Percentiles rank a stretch among this genome's conserved stretches.
phyloP scores from a whole-genome alignment of 257 asterid species.

The Striga asiatica region DNA sequence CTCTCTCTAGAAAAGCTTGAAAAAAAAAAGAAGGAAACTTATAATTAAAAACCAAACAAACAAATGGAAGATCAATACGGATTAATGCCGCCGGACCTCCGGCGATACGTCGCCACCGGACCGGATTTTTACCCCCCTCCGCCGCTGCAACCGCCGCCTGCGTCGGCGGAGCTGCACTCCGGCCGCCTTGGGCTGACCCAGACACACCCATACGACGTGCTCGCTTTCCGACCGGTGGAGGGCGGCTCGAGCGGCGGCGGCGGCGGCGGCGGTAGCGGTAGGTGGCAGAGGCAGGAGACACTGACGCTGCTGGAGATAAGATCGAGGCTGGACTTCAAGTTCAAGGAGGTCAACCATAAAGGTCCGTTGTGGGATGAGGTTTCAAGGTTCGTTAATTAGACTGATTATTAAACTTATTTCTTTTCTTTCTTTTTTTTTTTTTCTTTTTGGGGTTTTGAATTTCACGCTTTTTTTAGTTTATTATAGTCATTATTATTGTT shows the following conservation, averaged over 20 bases:
- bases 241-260: constrained; percentile 8
- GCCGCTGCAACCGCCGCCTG: constrained; percentile 40
- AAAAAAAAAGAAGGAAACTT: too few species aligned
- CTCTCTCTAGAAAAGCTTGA: too few species aligned
- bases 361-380: constrained; percentile 98
- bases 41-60: too few species aligned
- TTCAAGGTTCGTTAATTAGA: constrained; percentile 49
- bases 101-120: constrained; percentile 48
- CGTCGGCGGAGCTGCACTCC: constrained; percentile 40
- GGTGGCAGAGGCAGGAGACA: constrained; percentile 99
- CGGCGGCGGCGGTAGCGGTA: constrained; percentile 26
- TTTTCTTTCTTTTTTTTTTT: too few species aligned
- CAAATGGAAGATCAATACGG: constrained; percentile 73
- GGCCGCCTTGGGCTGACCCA: constrained; percentile 27
- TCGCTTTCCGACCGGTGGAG: constrained; percentile 36
- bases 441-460: too few species aligned
- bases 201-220: constrained; percentile 46
- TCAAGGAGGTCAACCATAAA: constrained; percentile 91
- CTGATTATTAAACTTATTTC: too few species aligned
- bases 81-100: constrained; percentile 59
- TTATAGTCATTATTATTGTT: too few species aligned
- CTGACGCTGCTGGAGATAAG: constrained; percentile 97
- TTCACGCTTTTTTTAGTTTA: too few species aligned
- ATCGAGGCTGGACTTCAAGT: constrained; percentile 78
- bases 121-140: too few species aligned